A percentile compares a stretch with the other conserved stretches of the same genome.
phyloP scores from a whole-genome alignment of 1,284 basidiomycete species.

The Cryptococcus hybrid region DNA sequence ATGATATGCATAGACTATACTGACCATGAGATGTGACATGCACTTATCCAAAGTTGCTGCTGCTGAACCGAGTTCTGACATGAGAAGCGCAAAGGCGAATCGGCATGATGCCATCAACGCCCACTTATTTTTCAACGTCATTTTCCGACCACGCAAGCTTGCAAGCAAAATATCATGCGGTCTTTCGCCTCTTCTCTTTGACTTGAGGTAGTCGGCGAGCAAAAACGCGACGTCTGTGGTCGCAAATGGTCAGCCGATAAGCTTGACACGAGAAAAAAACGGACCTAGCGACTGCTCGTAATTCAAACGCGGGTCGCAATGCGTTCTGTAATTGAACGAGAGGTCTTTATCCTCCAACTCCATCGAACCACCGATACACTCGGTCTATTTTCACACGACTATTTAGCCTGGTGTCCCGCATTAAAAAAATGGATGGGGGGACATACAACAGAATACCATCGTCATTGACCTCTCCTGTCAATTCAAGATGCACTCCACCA shows the following conservation, averaged over 20 bases:
- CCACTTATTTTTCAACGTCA: background rate
- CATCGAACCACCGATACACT: conserved; percentile 60
- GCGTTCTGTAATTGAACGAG: conserved; percentile 54
- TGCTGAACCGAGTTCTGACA: too few relatives aligned
- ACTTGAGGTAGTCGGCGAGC: conserved; percentile 49
- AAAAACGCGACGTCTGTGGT: conserved; percentile 53
- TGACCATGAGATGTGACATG: background rate
- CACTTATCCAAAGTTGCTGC: too few relatives aligned
- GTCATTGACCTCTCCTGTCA: conserved; percentile 92
- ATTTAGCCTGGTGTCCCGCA: background rate
- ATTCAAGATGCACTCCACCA: conserved; percentile 94
- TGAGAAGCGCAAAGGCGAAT: too few relatives aligned
- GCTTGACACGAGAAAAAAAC: background rate
- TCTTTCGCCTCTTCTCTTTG: conserved; percentile 41
- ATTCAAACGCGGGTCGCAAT: conserved; percentile 55
- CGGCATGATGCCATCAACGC: too few relatives aligned
- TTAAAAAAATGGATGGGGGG: background rate
- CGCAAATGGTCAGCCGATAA: background rate
- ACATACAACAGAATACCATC: conserved; percentile 76
- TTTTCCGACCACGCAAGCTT: conserved; percentile 18
- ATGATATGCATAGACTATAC: background rate
- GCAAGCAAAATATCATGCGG: conserved; percentile 40
- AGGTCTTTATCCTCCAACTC: conserved; percentile 56
- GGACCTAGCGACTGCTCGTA: conserved; percentile 55
- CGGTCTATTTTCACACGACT: conserved; percentile 42